Evolutionary conservation across 371 early-diverging fungal species (phyloP).

Genomic region (Coemansia sp.): DNA sequence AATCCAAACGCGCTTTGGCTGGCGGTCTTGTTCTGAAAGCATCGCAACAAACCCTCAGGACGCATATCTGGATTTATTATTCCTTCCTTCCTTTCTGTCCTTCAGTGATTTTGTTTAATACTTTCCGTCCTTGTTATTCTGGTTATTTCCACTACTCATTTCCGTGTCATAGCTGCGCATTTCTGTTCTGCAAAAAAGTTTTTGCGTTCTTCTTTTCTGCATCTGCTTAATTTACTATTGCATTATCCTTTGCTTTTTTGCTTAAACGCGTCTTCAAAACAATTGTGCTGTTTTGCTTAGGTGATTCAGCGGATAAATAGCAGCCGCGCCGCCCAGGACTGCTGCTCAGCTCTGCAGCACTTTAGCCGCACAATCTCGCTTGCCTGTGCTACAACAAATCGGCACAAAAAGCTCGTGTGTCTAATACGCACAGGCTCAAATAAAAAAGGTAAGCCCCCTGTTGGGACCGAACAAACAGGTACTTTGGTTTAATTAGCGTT

Average conservation of each 20-base stretch:
- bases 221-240: background rate
- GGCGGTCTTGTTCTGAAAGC: too few relatives aligned
- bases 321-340: background rate
- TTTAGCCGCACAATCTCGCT: background rate
- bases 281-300: slow-evolving; percentile 1
- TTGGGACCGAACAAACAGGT: background rate
- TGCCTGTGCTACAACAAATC: background rate
- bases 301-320: slow-evolving; percentile 1
- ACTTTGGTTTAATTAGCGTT: background rate
- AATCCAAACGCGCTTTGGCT: too few relatives aligned
- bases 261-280: background rate
- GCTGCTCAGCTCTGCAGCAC: background rate
- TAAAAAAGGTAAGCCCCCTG: slow-evolving; percentile 1
- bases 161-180: background rate
- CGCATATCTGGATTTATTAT: background rate
- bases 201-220: background rate
- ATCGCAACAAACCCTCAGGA: background rate
- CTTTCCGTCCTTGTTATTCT: background rate
- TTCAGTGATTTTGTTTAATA: background rate
- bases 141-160: background rate
- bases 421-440: background rate
- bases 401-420: background rate
- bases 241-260: background rate
- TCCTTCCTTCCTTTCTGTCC: background rate
- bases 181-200: background rate